phyloP scores from a whole-genome alignment of 305 asterid species.

The Fraxinus platypoda region DNA sequence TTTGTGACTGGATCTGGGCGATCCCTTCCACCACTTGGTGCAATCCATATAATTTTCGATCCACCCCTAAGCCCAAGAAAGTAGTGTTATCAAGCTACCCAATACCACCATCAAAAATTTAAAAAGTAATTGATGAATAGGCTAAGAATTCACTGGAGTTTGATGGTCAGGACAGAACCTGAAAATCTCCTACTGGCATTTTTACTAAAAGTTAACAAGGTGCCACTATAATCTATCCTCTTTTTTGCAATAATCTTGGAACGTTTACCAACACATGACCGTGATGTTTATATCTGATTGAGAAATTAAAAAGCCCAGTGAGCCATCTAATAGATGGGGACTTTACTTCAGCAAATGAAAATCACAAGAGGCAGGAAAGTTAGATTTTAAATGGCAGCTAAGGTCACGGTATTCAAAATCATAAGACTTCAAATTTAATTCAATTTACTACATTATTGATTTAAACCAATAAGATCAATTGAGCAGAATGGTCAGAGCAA shows the following conservation, averaged over 20 bases:
- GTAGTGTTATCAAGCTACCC: constrained; percentile 22
- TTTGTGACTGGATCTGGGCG: constrained; percentile 82
- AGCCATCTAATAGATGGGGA: not conserved
- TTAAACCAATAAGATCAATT: not conserved
- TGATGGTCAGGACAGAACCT: constrained; percentile 1
- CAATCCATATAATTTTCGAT: constrained; percentile 91
- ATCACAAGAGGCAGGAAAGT: not conserved
- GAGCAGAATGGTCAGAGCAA: not conserved
- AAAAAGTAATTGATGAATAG: not conserved
- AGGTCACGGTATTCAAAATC: not conserved
- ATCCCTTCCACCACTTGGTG: constrained; percentile 99
- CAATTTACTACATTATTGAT: not conserved
- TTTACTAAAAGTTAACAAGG: not conserved
- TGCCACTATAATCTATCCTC: not conserved
- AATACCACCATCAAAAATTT: not conserved
- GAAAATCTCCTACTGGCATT: not conserved
- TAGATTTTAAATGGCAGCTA: not conserved
- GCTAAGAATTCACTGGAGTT: not conserved
- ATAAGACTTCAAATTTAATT: not conserved
- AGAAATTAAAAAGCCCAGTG: not conserved
- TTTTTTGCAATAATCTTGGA: not conserved
- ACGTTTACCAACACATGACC: not conserved
- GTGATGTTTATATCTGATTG: not conserved
- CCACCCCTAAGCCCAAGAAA: constrained; percentile 65
- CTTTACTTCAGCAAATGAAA: not conserved